These are phyloP conservation scores for Pythium oligandrum DNA, from an alignment of 352 stramenopile genomes.

Conservation along the genomic window DNA sequence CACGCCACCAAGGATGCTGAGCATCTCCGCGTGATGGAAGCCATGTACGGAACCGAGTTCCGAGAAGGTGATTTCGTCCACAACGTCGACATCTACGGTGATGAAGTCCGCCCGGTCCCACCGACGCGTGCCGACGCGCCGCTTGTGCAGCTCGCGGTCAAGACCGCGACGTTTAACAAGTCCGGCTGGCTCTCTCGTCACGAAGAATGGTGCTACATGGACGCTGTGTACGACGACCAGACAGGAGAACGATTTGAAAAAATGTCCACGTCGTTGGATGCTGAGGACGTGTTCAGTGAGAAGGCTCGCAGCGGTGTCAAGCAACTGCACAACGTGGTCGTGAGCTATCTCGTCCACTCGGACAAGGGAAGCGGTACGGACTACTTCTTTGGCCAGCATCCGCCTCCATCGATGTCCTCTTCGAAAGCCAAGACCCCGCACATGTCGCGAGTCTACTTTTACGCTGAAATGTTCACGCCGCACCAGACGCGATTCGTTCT, in stretches of 20 bases:
- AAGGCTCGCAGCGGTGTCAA: slow-evolving; percentile 14
- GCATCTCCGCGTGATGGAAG: neutral
- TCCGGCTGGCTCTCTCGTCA: slow-evolving; percentile 11
- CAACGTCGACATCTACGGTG: neutral
- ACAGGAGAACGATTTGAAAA: slow-evolving; percentile 18
- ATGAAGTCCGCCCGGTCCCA: neutral
- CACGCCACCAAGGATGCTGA: neutral
- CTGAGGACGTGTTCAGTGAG: slow-evolving; percentile 12
- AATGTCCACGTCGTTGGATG: slow-evolving; percentile 14
- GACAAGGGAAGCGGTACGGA: too few species aligned
- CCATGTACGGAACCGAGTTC: neutral
- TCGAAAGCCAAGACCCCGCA: too few species aligned
- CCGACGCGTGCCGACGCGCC: neutral
- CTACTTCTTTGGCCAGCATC: neutral
- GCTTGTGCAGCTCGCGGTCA: slow-evolving; percentile 16
- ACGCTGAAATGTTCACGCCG: slow-evolving; percentile 21
- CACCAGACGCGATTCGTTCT: slow-evolving; percentile 14
- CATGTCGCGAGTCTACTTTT: slow-evolving; percentile 16
- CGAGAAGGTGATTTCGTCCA: neutral
- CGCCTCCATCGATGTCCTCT: neutral
- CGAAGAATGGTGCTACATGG: slow-evolving; percentile 23
- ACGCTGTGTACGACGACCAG: slow-evolving; percentile 12
- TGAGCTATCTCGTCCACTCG: slow-evolving; percentile 3
- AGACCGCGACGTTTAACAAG: slow-evolving; percentile 18
- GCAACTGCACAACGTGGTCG: slow-evolving; percentile 15